Base-by-base conservation (phyloP, 352 stramenopile genomes). In the Elongisporangium prolatum region DNA sequence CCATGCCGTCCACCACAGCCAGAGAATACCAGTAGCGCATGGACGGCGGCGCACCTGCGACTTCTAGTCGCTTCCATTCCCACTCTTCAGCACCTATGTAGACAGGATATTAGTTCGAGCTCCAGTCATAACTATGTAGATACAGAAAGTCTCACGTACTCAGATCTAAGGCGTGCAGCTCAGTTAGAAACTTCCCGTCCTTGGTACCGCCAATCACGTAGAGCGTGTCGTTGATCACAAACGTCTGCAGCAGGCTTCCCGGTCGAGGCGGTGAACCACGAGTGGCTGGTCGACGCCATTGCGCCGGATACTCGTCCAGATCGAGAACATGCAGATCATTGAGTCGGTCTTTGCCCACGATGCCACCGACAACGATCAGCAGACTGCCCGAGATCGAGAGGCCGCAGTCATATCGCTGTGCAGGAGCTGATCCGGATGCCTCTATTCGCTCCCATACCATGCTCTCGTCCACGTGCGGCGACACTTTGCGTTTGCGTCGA, bases 21-120 rank as follows among this genome's bases (percentile, higher is more conserved):
- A 84, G 51, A 2, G 77, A 86, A 60, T 86, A 83, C 77, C 77
- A 86, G 54, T 86, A 86, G 21, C 77, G 73, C 64, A 84, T 86
- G 7, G 74, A 84, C 16, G 74, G 77, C 24, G 65, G 72, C 3
- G 53, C 71, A n/a, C 77, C 77, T 1, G 60, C 61, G 25, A 83
- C 56, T 38, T 68, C 54, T 2, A 86, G 22, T n/a, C 69, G 77
- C 61, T 84, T 66, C 77, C 77, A 86, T 59, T 60, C 65, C 74
- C 72, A 86, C 22, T 81, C 65, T 40, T 52, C 64, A 16, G 64
- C 68, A 16, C 71, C 71, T 86, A 20, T 18, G 52, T 18, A 51
- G 2, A 56, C 21, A 49, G 49, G 14, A 51, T 38, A 25, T 25
- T 6, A 59, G 22, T 25, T 40, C 1, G 28, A 40, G 28, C 28